Base-by-base conservation (phyloP, 228 moss, liverwort and hornwort genomes). In the Sphagnum fallax region DNA sequence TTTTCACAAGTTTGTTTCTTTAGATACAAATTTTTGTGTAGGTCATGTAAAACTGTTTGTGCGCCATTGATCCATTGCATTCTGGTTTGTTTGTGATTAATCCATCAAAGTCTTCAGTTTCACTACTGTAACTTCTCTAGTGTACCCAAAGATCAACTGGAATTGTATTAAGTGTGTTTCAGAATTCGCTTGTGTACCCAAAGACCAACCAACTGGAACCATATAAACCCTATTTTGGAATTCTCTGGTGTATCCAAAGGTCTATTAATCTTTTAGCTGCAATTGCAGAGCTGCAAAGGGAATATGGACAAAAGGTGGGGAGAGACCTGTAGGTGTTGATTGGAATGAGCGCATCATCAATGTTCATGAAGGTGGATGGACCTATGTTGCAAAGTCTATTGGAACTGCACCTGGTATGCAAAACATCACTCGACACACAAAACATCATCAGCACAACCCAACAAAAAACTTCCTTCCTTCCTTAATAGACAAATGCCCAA, bases 331-430 rank as follows among this genome's bases (percentile, higher is more conserved):
- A 64, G 94, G 94, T 13, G 91, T 94, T 4, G 94, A 94, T 63
- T 94, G 94, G 94, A 86, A 94, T 57, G 94, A 94, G 75, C 86
- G 94, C 65, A 70, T 94, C 57, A 90, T 94, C 67, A 71, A 91
- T 57, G 32, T 94, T 18, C 88, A 84, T 69, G 88, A 91, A 70
- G 94, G 94, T 14, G 89, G 91, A 60, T 94, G 94, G 94, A 80
- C 55, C 53, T 91, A 89, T 52, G 74, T 89, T 6, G 82, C 88
- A 7, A 87, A 87, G 10, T 62, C 79, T 65, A 84, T 83, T 75
- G 94, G 94, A 69, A 78, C 74, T 68, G 86, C 91, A 63, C 86
- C 94, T 57, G 80, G 91, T 94, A 84, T 55, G n/a, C 2, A 32
- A 11, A 11, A 60, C 59, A 60, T 60, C 15, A 2, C 2, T 60